phyloP scores from a whole-genome alignment of 2,329 filamentous ascomycete genomes.

The Ophiosphaerella herpotricha region DNA sequence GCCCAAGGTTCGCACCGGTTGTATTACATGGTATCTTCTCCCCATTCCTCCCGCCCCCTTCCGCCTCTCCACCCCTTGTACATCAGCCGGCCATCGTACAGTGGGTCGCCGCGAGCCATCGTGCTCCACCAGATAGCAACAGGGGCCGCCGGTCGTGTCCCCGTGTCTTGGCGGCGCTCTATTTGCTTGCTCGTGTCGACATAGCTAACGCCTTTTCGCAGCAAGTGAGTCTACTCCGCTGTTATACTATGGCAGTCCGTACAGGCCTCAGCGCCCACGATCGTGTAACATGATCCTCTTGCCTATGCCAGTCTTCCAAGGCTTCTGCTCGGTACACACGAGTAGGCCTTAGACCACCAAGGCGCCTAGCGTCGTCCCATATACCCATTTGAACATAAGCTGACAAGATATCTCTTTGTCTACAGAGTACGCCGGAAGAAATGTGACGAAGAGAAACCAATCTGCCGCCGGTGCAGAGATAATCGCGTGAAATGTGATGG shows the following conservation, averaged over 20 bases:
- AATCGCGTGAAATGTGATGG: constrained; percentile 11
- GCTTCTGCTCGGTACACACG: too few species aligned
- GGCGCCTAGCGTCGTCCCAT: too few species aligned
- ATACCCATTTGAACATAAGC: background rate
- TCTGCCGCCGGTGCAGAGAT: constrained; percentile 9
- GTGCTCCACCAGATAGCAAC: too few species aligned
- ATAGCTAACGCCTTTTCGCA: constrained; percentile 3
- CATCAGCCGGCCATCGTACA: too few species aligned
- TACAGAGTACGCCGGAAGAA: constrained; percentile 11
- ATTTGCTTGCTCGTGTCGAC: background rate
- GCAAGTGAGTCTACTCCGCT: constrained; percentile 6
- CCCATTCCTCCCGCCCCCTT: background rate
- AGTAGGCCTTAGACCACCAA: too few species aligned
- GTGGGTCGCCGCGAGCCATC: too few species aligned
- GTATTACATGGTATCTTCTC: constrained; percentile 13
- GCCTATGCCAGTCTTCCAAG: too few species aligned
- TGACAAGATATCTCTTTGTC: constrained; percentile 1
- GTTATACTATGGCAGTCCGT: background rate
- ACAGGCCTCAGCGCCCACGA: too few species aligned
- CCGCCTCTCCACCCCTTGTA: too few species aligned
- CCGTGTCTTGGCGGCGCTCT: too few species aligned
- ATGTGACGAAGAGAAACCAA: constrained; percentile 16
- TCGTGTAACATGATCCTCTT: too few species aligned
- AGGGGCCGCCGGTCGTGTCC: too few species aligned
- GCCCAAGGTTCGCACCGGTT: constrained; percentile 12